Conservation (phyloP, 352 stramenopile species). For the Phytopythium delawarense region DNA sequence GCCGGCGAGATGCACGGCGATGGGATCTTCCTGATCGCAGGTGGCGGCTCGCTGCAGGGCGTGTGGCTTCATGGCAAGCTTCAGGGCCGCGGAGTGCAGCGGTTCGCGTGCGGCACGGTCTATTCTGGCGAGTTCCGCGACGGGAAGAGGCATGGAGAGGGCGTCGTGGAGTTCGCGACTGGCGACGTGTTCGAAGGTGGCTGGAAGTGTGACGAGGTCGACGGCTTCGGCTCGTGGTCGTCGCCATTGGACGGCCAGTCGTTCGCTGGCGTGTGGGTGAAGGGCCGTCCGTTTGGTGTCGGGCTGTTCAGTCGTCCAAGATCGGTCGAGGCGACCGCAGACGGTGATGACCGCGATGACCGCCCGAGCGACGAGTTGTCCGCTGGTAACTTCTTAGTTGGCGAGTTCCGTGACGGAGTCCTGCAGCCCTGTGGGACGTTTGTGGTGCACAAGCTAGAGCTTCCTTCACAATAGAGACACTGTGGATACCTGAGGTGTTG, state of each 20-base stretch:
- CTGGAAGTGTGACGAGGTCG: slow-evolving; percentile 42
- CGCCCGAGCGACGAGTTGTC: neutral
- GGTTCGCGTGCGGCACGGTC: slow-evolving; percentile 48
- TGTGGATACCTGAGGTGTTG: neutral
- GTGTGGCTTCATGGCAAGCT: slow-evolving; percentile 44
- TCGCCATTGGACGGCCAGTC: slow-evolving; percentile 24
- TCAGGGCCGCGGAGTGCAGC: slow-evolving; percentile 40
- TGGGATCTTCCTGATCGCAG: slow-evolving; percentile 38
- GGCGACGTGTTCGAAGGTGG: slow-evolving; percentile 70
- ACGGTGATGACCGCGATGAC: slow-evolving; percentile 8
- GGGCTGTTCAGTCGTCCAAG: slow-evolving; percentile 45
- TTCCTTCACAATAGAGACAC: slow-evolving; percentile 20
- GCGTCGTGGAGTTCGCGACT: slow-evolving; percentile 45
- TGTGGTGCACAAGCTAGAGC: slow-evolving; percentile 30
- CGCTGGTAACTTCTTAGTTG: slow-evolving; percentile 18
- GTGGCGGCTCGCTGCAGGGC: slow-evolving; percentile 35
- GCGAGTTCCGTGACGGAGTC: slow-evolving; percentile 41
- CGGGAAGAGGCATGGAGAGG: slow-evolving; percentile 45
- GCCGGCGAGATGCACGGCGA: slow-evolving; percentile 61
- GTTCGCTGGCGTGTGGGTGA: slow-evolving; percentile 54
- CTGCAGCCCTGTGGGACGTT: slow-evolving; percentile 42
- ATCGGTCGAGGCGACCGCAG: slow-evolving; percentile 14
- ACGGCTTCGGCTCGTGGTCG: slow-evolving; percentile 66
- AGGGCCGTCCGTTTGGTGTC: slow-evolving; percentile 44
- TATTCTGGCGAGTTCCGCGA: slow-evolving; percentile 51